Evolutionary conservation across 208 protist genomes (phyloP), one percentile per base, ranked within the genome.

Genomic region (Trypanosoma platydactyli): DNA sequence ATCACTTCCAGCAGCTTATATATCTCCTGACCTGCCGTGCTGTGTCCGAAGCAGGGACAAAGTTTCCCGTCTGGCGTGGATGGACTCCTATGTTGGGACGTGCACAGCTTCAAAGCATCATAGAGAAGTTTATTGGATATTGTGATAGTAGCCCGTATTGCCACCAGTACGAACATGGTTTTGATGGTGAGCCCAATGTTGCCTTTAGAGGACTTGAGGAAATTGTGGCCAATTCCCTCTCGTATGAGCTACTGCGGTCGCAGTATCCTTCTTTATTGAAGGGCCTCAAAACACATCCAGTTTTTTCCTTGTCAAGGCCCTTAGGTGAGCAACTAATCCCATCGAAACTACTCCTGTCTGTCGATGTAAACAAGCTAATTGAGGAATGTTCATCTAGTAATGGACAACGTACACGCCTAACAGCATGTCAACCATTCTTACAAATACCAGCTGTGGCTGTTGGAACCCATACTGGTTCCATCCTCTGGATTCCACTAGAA

Each of bases 11-110:
- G 53, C 83, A 84, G 68, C 78, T 95, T 5, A 82, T 68, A 40
- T 95, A 95, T 76, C 56, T 95, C 11, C 81, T 95, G 7, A 90
- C 86, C 18, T 95, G 89, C 70, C 79, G 81, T 49, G 84, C 57
- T 20, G 87, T 95, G 0, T 74, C 84, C 11, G 86, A 93, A 57
- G 75, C 80, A 29, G 77, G 79, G 35, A 44, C 33, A 29, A 51
- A 79, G 30, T 95, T 89, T 74, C 84, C 86, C 1, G 79, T 87
- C 64, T 93, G 83, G 60, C 82, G 84, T 42, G 73, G 76, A 13
- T 95, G 89, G 87, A 88, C 79, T 12, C 78, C 87, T 5, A 76
- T 83, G 61, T 54, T 77, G 38, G 85, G 86, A 12, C 85, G 89
- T 22, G 53, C 84, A 22, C 79, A 90, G 59, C 79, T 95, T 29